Evolutionary conservation across 495 filamentous ascomycete genomes (phyloP).

Genomic region (Lepraria neglecta): DNA sequence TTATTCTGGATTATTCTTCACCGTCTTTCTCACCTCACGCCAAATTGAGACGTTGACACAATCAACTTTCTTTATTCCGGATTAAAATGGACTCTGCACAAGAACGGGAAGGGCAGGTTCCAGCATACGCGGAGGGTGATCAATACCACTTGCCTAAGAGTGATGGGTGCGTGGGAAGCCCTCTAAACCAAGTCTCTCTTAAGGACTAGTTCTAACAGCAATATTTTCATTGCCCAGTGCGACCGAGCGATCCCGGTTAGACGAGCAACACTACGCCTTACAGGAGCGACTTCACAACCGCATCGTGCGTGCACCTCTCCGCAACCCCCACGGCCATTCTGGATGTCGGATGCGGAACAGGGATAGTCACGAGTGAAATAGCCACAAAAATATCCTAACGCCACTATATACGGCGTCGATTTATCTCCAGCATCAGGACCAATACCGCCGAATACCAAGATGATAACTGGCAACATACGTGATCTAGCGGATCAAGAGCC

Average conservation of each 20-base stretch:
- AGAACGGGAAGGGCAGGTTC: no score
- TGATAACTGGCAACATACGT: background rate
- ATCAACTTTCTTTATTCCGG: no score
- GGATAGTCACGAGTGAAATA: background rate
- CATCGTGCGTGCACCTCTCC: background rate
- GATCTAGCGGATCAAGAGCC: background rate
- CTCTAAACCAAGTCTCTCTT: background rate
- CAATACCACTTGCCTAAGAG: no score
- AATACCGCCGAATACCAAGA: background rate
- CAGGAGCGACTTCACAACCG: background rate
- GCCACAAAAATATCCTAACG: background rate
- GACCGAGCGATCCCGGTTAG: background rate
- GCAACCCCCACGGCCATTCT: background rate
- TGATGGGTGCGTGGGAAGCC: background rate
- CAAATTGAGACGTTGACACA: no score
- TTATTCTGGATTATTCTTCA: no score
- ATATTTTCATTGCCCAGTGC: background rate
- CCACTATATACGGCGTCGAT: background rate
- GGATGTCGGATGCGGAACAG: conserved; percentile 6
- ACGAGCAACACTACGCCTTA: background rate
- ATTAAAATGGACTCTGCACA: no score
- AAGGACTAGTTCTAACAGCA: background rate
- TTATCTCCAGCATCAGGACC: background rate
- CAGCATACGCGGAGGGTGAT: no score
- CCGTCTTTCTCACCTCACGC: no score